Conservation (phyloP, 257 asterid species). For the Penstemon newberryi region DNA sequence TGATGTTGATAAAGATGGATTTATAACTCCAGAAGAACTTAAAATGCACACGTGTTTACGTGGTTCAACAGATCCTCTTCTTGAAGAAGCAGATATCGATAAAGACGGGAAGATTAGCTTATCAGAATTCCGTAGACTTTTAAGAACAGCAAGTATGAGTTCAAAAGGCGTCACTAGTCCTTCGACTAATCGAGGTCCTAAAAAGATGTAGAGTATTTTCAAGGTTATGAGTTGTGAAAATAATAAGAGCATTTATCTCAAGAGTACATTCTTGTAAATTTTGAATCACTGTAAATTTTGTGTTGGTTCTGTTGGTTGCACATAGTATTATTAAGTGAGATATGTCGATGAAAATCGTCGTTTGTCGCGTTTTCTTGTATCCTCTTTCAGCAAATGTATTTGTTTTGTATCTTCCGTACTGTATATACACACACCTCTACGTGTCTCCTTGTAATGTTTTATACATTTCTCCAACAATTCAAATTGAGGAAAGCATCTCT, state of each 20-base stretch:
- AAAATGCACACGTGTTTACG: conserved; percentile 74
- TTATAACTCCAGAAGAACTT: conserved; percentile 87
- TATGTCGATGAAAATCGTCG: no score
- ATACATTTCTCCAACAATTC: no score
- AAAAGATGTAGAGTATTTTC: conserved; percentile 26
- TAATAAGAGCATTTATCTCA: not conserved
- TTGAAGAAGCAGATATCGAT: conserved; percentile 96
- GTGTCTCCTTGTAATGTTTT: no score
- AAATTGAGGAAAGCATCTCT: no score
- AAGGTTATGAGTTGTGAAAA: conserved; percentile 21
- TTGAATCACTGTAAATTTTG: no score
- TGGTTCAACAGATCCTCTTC: conserved; percentile 83
- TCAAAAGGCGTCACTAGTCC: conserved; percentile 56
- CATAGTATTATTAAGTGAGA: no score
- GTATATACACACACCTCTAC: no score
- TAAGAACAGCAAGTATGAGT: conserved; percentile 87
- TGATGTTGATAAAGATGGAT: conserved; percentile 91
- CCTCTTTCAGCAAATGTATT: no score
- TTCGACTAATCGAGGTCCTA: conserved; percentile 35
- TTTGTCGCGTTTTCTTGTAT: no score
- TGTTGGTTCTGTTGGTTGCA: no score
- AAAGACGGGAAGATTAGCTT: conserved; percentile 94
- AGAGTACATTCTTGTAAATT: no score
- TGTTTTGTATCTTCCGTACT: no score
- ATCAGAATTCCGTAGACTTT: conserved; percentile 84